Evolutionary conservation across 257 asterid species (phyloP), one percentile per base, ranked within the genome.

Genomic region (Prunella vulgaris): DNA sequence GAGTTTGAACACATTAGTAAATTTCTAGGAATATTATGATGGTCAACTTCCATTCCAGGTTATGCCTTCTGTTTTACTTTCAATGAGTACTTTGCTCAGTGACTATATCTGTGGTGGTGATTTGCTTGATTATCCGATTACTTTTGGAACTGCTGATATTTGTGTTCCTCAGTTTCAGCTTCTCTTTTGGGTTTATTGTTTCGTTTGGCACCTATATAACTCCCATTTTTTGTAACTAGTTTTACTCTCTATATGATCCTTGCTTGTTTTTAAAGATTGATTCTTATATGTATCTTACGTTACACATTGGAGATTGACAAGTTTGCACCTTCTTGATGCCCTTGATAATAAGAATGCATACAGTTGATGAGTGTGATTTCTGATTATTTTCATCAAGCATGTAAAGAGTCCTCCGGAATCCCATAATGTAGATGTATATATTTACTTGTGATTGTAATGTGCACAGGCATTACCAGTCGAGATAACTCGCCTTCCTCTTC

Each of bases 381-480:
- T 10, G 48, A 63, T 58, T 64, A 57, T 8, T 72, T 74, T 63
- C 64, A 56, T 66, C 33, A 30, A 60, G 35, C 64, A 54, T 60
- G 74, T 64, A 56, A 17, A 30, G 32, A 28, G 40, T 68, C 35
- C 54, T 60, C 51, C 51, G 57, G 48, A 73, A 40, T 66, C 60
- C 42, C 37, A 63, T 32, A 15, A 42, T 27, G 27, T 37, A 35
- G 70, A 60, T 68, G 28, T 65, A 73, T 60, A 48, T 66, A 42
- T 76, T 66, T 69, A 76, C 56, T 66, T 60, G 40, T 79, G 75
- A 58, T 76, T 79, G 33, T 64, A 10, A 61, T 17, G 63, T 67
- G 30, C 65, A 59, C 84, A 91, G 99, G 87, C 84, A 76, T 80
- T 94, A 82, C 97, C 99, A 4, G 80, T 89, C 44, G 99, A 91